Conservation (phyloP, 2,329 filamentous ascomycete species). For the Aspergillus amoenus region DNA sequence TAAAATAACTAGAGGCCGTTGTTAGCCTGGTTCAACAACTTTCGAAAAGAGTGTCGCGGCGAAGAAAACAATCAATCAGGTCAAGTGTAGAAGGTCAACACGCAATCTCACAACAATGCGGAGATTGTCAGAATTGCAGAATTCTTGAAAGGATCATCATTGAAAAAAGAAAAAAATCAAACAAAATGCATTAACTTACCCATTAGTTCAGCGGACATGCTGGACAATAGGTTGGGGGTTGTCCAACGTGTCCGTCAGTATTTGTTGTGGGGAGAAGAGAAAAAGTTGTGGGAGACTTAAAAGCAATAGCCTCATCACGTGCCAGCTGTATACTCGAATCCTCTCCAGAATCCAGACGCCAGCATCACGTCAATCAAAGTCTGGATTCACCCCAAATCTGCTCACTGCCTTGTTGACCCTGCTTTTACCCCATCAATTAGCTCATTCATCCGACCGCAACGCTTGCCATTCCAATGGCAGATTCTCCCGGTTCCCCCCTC, state of each 20-base stretch:
- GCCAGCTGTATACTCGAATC: constrained; percentile 24
- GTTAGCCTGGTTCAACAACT: constrained; percentile 17
- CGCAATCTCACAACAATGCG: constrained; percentile 40
- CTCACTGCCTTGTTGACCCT: constrained; percentile 2
- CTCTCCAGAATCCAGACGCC: constrained; percentile 11
- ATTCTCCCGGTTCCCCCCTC: constrained; percentile 63
- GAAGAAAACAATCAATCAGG: constrained; percentile 31
- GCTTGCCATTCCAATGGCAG: constrained; percentile 39
- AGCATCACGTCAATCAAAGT: constrained; percentile 14
- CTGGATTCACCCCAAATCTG: neutral
- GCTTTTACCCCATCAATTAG: constrained; percentile 4
- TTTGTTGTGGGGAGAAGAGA: neutral
- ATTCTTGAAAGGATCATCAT: constrained; percentile 46
- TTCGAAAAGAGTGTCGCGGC: neutral
- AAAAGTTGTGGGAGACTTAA: constrained; percentile 2
- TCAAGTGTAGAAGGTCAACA: constrained; percentile 51
- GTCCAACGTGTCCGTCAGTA: neutral
- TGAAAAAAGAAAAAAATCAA: neutral
- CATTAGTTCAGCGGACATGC: neutral
- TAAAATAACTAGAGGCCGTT: neutral
- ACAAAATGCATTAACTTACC: neutral
- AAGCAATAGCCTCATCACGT: constrained; percentile 27
- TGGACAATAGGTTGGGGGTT: neutral
- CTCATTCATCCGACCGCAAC: neutral
- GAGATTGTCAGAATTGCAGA: constrained; percentile 49